phyloP scores from a whole-genome alignment of 2,329 filamentous ascomycete species.

The Talaromyces piceae region DNA sequence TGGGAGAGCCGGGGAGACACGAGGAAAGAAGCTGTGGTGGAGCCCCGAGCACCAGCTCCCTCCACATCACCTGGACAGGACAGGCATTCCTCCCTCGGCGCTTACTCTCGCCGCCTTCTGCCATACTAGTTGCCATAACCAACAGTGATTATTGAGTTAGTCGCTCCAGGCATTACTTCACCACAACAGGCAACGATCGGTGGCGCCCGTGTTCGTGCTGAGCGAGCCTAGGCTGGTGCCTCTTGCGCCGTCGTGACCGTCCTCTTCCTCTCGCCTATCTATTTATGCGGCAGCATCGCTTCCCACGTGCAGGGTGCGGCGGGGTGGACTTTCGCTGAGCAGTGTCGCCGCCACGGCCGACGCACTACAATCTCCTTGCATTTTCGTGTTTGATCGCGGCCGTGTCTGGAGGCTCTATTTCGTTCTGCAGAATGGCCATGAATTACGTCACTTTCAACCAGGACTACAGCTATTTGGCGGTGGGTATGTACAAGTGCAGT shows the following conservation, averaged over 20 bases:
- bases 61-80: constrained; percentile 9
- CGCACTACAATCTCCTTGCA: background rate
- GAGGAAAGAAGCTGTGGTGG: background rate
- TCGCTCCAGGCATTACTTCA: background rate
- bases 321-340: constrained; percentile 9
- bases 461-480: constrained; percentile 93
- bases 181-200: background rate
- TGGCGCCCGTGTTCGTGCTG: background rate
- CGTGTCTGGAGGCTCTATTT: background rate
- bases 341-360: background rate
- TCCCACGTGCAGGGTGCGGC: constrained; percentile 12
- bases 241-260: background rate
- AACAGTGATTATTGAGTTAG: too few relatives aligned
- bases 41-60: background rate
- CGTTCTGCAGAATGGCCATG: constrained; percentile 58
- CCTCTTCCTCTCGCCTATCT: background rate
- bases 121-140: too few relatives aligned
- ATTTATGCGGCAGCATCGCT: constrained; percentile 4
- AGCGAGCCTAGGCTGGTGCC: background rate
- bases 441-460: constrained; percentile 99
- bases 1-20: background rate
- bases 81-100: background rate
- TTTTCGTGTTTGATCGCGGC: background rate
- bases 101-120: background rate
- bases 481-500: constrained; percentile 54